phyloP scores from a whole-genome alignment of 2,329 filamentous ascomycete genomes.

The Meredithiella fracta region DNA sequence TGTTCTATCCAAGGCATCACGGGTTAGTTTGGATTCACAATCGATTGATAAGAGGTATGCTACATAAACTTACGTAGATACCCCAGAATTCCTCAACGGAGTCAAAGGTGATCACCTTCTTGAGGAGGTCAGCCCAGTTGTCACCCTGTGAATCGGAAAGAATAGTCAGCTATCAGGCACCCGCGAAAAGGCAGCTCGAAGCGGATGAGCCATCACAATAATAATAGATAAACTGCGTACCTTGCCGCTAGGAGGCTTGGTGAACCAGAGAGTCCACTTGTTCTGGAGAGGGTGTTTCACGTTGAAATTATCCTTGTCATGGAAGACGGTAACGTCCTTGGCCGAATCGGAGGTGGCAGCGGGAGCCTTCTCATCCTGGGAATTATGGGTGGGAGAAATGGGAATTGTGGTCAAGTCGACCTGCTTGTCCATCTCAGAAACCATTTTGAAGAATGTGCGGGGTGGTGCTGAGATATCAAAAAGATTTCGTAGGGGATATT shows the following conservation, averaged over 20 bases:
- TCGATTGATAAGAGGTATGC: neutral
- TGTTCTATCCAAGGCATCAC: constrained; percentile 51
- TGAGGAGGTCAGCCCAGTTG: constrained; percentile 96
- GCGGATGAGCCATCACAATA: too few species aligned
- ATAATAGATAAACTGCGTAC: constrained; percentile 30
- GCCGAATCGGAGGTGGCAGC: constrained; percentile 28
- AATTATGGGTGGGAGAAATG: constrained; percentile 44
- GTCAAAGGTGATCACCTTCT: constrained; percentile 97
- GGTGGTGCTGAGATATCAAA: constrained; percentile 10
- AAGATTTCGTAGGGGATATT: constrained; percentile 8
- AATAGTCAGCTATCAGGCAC: neutral
- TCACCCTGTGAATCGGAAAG: constrained; percentile 47
- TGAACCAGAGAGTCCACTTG: constrained; percentile 99
- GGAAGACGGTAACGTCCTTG: constrained; percentile 82
- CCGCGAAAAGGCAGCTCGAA: neutral
- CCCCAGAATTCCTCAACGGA: constrained; percentile 99
- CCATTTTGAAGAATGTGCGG: constrained; percentile 19
- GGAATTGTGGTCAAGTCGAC: constrained; percentile 54
- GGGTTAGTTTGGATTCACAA: too few species aligned
- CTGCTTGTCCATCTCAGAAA: constrained; percentile 32
- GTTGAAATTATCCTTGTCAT: constrained; percentile 97
- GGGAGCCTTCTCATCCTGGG: constrained; percentile 25
- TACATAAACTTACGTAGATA: constrained; percentile 61
- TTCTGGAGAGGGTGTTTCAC: constrained; percentile 97
- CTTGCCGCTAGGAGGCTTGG: constrained; percentile 92